Evolutionary conservation across 2,329 filamentous ascomycete species (phyloP), one percentile per base, ranked within the genome.

Genomic region (Fusarium pininemorale): DNA sequence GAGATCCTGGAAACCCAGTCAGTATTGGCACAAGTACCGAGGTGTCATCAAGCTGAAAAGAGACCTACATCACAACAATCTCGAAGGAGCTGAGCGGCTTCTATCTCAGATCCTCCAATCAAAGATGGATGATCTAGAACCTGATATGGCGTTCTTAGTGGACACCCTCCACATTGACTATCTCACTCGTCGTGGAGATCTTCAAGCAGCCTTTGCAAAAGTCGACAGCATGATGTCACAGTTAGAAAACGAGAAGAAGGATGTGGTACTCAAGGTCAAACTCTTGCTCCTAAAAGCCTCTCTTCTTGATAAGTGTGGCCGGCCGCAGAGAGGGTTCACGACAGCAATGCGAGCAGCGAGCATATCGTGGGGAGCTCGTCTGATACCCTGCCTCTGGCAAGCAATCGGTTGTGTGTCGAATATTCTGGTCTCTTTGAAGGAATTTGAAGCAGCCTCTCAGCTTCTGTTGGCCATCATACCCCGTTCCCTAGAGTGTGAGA

Each of bases 251-350:
- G 84, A 86, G 54, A 84, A 85, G 73, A 84, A 82, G 42, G 87
- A 89, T 69, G 80, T 96, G 37, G 86, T 90, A 9, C 87, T 93
- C 30, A 91, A 92, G 41, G 86, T 96, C 55, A 89, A 90, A 35
- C 86, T 97, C 1, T 87, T 97, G 20, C 87, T 94, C 6, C 83
- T 92, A 55, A 97, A 97, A 80, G 91, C 91, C 2, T 86, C 89
- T 10, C 86, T 97, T 7, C 90, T 94, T 63, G 89, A 90, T 62
- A 89, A 87, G 74, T 90, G 89, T 48, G 92, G 92, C 5, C 89
- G 92, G 6, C 89, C 94, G 0, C 89, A 94, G 75, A 90, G 92
- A 68, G 94, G 90, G 0, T 94, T 98, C 80, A 94, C 93, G 5
- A 87, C 95, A 10, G 91, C 91, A 9, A 86, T 97, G 77, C 89